A percentile compares a stretch with the other conserved stretches of the same genome.
Evolutionary conservation across 2,329 filamentous ascomycete species (phyloP).

Genomic region (Aspergillus terreus): DNA sequence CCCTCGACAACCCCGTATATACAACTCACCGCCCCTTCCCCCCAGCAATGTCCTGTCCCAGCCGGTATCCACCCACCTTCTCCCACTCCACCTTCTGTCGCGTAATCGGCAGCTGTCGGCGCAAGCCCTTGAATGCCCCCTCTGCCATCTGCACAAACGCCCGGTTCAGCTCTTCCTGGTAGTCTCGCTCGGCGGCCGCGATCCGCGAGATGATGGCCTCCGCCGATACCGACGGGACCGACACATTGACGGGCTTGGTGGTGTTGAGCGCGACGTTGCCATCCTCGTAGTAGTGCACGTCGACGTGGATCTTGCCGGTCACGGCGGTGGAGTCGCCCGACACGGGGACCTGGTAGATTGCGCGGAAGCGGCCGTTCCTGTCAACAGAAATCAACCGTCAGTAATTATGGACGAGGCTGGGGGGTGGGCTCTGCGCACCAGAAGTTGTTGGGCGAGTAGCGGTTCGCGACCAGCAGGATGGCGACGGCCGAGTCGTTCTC

Average conservation of each 20-base stretch:
- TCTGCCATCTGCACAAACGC: slow-evolving; percentile 87
- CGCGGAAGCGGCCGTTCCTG: slow-evolving; percentile 95
- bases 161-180: slow-evolving; percentile 92
- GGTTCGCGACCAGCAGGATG: slow-evolving; percentile 84
- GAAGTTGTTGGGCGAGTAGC: slow-evolving; percentile 97
- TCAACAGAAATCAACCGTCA: not conserved
- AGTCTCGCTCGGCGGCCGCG: slow-evolving; percentile 76
- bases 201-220: slow-evolving; percentile 77
- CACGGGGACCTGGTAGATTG: slow-evolving; percentile 74
- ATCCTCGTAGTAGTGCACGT: slow-evolving; percentile 99
- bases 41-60: slow-evolving; percentile 75
- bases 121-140: slow-evolving; percentile 88
- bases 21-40: slow-evolving; percentile 45
- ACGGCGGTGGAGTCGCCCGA: slow-evolving; percentile 52
- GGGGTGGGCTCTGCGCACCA: slow-evolving; percentile 55
- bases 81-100: slow-evolving; percentile 99
- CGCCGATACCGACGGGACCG: slow-evolving; percentile 58
- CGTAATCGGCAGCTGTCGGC: slow-evolving; percentile 91
- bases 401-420: not conserved
- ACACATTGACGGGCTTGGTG: slow-evolving; percentile 67
- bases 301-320: slow-evolving; percentile 79
- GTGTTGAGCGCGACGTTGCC: slow-evolving; percentile 93
- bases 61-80: slow-evolving; percentile 87
- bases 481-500: slow-evolving; percentile 73
- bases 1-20: not conserved